phyloP scores from a whole-genome alignment of 1,139 yeast species.

The Geotrichum klebahnii region DNA sequence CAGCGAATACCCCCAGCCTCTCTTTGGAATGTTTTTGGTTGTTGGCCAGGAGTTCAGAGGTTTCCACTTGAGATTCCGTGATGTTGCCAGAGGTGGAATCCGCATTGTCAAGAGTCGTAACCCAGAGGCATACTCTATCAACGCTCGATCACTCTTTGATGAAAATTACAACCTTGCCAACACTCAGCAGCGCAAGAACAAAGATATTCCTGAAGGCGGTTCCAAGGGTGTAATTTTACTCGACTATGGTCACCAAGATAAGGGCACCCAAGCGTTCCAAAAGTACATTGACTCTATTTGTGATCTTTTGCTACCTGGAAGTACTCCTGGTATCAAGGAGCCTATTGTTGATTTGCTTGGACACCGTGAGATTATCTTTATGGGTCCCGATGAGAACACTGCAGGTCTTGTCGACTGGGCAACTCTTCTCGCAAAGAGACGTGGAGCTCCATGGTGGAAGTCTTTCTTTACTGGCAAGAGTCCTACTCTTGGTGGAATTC shows the following conservation, averaged over 20 bases:
- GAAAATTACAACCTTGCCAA: constrained; percentile 94
- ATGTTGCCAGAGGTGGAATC: constrained; percentile 97
- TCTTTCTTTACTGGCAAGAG: constrained; percentile 96
- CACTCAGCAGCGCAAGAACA: constrained; percentile 94
- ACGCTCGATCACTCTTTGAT: constrained; percentile 85
- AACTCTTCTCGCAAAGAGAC: constrained; percentile 83
- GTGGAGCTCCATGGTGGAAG: constrained; percentile 99
- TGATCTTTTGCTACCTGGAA: constrained; percentile 72
- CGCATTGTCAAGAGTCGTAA: constrained; percentile 89
- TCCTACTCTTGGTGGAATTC: constrained; percentile 91
- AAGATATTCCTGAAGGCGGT: constrained; percentile 99
- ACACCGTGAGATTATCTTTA: constrained; percentile 82
- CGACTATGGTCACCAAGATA: constrained; percentile 70
- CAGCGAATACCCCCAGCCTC: constrained; percentile 85
- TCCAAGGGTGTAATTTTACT: constrained; percentile 93
- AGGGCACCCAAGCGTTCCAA: constrained; percentile 81
- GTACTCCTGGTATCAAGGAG: constrained; percentile 75
- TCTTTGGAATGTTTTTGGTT: constrained; percentile 90
- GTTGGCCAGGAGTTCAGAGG: constrained; percentile 97
- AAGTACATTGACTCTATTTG: constrained; percentile 89
- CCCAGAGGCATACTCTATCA: constrained; percentile 77
- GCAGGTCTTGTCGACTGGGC: constrained; percentile 98
- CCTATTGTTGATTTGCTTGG: constrained; percentile 78
- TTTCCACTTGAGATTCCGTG: constrained; percentile 94
- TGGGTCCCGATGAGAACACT: constrained; percentile 99